phyloP scores from a whole-genome alignment of 805 yeast species.

The Candida loeiensis region DNA sequence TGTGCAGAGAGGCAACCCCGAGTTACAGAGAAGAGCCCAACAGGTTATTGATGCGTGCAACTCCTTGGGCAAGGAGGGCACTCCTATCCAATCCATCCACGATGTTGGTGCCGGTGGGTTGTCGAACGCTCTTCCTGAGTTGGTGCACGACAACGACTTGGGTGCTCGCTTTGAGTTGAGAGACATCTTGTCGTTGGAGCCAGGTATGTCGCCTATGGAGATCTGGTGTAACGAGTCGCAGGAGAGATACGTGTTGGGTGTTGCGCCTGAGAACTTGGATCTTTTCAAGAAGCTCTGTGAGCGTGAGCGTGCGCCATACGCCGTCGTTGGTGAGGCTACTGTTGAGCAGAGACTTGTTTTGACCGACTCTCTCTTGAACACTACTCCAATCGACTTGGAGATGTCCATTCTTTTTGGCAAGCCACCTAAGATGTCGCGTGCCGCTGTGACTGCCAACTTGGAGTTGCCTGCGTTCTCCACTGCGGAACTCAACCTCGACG shows the following conservation, averaged over 20 bases:
- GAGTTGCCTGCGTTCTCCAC: slow-evolving; percentile 41
- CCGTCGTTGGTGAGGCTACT: slow-evolving; percentile 94
- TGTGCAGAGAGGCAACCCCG: slow-evolving; percentile 99
- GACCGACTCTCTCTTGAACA: slow-evolving; percentile 70
- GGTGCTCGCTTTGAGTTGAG: slow-evolving; percentile 94
- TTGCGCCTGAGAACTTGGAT: slow-evolving; percentile 71
- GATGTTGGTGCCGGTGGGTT: slow-evolving; percentile 99
- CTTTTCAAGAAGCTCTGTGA: slow-evolving; percentile 75
- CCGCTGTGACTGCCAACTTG: slow-evolving; percentile 61
- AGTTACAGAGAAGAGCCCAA: slow-evolving; percentile 98
- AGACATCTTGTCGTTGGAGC: slow-evolving; percentile 85
- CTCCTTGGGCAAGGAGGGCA: slow-evolving; percentile 59
- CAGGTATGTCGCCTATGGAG: slow-evolving; percentile 99
- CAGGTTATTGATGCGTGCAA: slow-evolving; percentile 95
- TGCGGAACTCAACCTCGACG: slow-evolving; percentile 41
- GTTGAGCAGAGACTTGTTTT: slow-evolving; percentile 77
- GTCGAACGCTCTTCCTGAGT: slow-evolving; percentile 94
- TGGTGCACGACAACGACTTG: slow-evolving; percentile 93
- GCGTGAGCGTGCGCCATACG: slow-evolving; percentile 94
- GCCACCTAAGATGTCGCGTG: slow-evolving; percentile 91
- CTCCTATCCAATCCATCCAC: slow-evolving; percentile 91
- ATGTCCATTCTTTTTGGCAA: slow-evolving; percentile 95
- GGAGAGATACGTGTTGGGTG: slow-evolving; percentile 95
- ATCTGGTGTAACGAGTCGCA: slow-evolving; percentile 99
- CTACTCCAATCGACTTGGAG: slow-evolving; percentile 91